These are phyloP conservation scores for Trypanosoma theileri DNA, from an alignment of 208 protist genomes.

Conservation along the genomic window DNA sequence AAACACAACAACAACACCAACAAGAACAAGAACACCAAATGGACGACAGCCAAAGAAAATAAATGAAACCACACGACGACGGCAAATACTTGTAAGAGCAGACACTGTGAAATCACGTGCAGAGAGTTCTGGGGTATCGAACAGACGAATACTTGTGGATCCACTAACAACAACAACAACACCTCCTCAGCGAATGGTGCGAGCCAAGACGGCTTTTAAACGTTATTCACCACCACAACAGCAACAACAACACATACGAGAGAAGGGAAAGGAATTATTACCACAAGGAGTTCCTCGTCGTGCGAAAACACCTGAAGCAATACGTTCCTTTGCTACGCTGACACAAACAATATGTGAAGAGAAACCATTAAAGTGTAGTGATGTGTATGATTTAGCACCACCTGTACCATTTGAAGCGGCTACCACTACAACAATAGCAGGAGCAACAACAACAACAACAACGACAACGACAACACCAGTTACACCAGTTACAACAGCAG, in stretches of 20 bases:
- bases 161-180: conserved; percentile 13
- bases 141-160: conserved; percentile 11
- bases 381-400: no score
- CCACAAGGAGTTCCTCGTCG: background rate
- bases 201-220: conserved; percentile 14
- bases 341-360: background rate
- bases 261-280: background rate
- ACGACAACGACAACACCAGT: background rate
- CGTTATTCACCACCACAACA: conserved; percentile 5
- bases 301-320: background rate
- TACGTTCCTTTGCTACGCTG: background rate
- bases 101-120: background rate
- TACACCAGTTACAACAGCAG: background rate
- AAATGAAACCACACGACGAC: background rate
- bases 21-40: background rate
- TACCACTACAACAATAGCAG: no score
- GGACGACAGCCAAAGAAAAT: background rate
- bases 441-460: background rate
- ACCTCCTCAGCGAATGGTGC: background rate
- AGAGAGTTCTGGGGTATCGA: background rate
- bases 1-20: background rate
- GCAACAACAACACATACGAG: background rate
- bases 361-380: background rate
- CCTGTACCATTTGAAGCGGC: no score
- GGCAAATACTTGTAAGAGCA: conserved; percentile 1